Conservation (phyloP, 805 yeast genomes). For the Saccharomycopsis babjevae region DNA sequence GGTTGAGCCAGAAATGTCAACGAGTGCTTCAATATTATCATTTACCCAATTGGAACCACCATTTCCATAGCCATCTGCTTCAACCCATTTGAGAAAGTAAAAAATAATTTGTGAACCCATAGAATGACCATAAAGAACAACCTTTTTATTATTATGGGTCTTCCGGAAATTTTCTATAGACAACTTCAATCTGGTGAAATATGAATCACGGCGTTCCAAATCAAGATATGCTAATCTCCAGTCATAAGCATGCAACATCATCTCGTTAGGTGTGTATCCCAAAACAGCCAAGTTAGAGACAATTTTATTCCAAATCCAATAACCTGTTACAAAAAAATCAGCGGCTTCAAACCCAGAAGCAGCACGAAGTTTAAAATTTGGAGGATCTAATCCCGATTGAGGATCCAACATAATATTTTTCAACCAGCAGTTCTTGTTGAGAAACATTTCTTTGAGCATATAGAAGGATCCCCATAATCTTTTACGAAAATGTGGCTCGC, state of each 20-base stretch:
- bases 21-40: slow-evolving; percentile 65
- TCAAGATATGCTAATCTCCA: slow-evolving; percentile 92
- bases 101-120: slow-evolving; percentile 91
- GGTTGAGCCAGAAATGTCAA: slow-evolving; percentile 83
- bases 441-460: slow-evolving; percentile 85
- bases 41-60: slow-evolving; percentile 91
- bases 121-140: slow-evolving; percentile 81
- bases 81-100: slow-evolving; percentile 94
- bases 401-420: slow-evolving; percentile 84
- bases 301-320: slow-evolving; percentile 97
- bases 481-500: slow-evolving; percentile 76
- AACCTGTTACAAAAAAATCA: slow-evolving; percentile 92
- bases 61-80: slow-evolving; percentile 86
- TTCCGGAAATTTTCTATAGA: slow-evolving; percentile 53
- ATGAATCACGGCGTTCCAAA: slow-evolving; percentile 77
- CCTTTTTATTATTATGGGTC: slow-evolving; percentile 42
- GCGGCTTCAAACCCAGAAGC: slow-evolving; percentile 96
- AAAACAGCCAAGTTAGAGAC: slow-evolving; percentile 90
- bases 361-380: slow-evolving; percentile 68
- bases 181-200: slow-evolving; percentile 65
- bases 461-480: slow-evolving; percentile 95
- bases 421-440: slow-evolving; percentile 90
- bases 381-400: slow-evolving; percentile 88
- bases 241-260: slow-evolving; percentile 89
- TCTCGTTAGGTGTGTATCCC: slow-evolving; percentile 85